Base-by-base conservation (phyloP, 2,329 filamentous ascomycete species). In the Fusarium torreyae region DNA sequence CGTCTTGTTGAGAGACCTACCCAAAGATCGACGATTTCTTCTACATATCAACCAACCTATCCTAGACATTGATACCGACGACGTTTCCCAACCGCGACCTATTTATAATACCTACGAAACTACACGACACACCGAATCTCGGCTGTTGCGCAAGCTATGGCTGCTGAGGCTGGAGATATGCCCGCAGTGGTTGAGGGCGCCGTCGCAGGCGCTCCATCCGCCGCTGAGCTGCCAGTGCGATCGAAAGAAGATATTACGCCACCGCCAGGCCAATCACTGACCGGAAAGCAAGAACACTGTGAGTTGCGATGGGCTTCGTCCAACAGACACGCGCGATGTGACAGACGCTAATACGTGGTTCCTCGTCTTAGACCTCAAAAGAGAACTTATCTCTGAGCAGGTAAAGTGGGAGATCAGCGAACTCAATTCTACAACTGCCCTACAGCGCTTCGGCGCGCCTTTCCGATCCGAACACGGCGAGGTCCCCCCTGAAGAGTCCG, bases 271-370 rank as follows among this genome's bases (percentile, higher is more conserved):
- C 84, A 87, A 65, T 72, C 82, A 7, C 82, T 99, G 77, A 97
- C 94, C 0, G 96, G 96, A 72, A 98, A 98, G 83, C 95, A 99
- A 86, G 96, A 99, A 80, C 96, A 99, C 80, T 99, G 94, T 97
- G 80, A 75, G 91, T 81, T 49, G 45, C 22, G 26, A 57, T 42
- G 44, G 26, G 49, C 50, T 20, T 15, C n/a, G 6, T 7, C 8
- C 10, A 15, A n/a, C 28, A 24, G 13, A n/a, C 36, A 28, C n/a
- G 56, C 6, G 13, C 9, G n/a, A 31, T 42, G 20, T 18, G n/a
- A 55, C 33, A 24, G 14, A 55, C 52, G 33, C 71, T 75, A 39
- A 75, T 44, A 40, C 33, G 39, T 46, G n/a, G 4, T 11, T 38
- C 45, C n/a, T 28, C 15, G 36, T 17, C 14, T 18, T 24, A 76